Base-by-base conservation (phyloP, 1,139 yeast species). In the Pichia cactophila region DNA sequence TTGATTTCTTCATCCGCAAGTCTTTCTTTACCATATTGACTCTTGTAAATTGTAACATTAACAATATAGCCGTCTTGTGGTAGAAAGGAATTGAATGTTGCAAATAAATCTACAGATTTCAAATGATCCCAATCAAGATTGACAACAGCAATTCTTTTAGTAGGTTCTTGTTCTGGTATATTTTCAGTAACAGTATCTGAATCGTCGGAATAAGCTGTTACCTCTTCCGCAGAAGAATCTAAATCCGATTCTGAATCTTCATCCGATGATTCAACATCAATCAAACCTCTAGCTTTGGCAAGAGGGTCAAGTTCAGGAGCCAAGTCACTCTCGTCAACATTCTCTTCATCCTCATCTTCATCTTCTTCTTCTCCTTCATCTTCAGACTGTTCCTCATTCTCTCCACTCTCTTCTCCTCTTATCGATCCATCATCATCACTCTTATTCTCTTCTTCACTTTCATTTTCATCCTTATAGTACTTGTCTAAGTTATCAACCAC, bases 81-180 rank as follows among this genome's bases (percentile, higher is more conserved):
- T 20, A 86, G 84, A 69, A 94, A 94, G 48, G 96, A 83, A 7
- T 81, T 71, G 59, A 94, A 88, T 0, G 97, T 85, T 6, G 95
- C 95, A 86, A 87, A 80, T 56, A 94, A 68, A 65, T 92, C 98
- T 12, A 80, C 81, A 0, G 97, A 86, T 47, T 81, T 77, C 23
- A 94, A 74, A 62, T 92, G 86, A 59, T 94, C 99, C 98, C 98
- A 94, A 64, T 94, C 98, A 77, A 94, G 74, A 61, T 94, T 94
- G 33, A 94, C 98, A 2, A 84, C 96, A 0, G 98, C 98, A 63
- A 94, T 74, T 6, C 86, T 71, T 37, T 71, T 70, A 0, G 95
- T 75, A 31, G 96, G 96, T 2, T 90, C 97, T 42, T 96, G 95
- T 52, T 81, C 83, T 46, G 86, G 92, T 12, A 94, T 86, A 50